phyloP scores from a whole-genome alignment of 345 rosid species.

The Laguncularia racemosa region DNA sequence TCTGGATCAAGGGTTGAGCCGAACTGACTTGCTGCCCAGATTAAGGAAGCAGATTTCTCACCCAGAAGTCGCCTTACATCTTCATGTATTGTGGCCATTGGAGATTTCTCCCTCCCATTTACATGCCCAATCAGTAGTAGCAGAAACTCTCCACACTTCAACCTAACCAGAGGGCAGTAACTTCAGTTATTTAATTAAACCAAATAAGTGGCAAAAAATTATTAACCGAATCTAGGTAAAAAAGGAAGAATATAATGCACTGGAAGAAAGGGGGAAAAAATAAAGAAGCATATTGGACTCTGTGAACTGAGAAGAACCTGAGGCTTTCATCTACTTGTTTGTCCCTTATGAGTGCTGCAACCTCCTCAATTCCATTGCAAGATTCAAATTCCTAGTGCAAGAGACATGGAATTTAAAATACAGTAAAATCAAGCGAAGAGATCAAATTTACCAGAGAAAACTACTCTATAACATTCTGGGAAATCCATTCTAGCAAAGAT shows the following conservation, averaged over 20 bases:
- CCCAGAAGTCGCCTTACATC: conserved; percentile 83
- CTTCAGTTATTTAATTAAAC: neutral
- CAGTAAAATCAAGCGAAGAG: too few species aligned
- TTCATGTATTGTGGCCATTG: conserved; percentile 78
- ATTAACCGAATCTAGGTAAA: neutral
- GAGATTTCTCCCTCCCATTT: conserved; percentile 69
- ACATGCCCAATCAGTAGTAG: conserved; percentile 82
- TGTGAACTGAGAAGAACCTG: conserved; percentile 33
- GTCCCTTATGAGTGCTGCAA: conserved; percentile 75
- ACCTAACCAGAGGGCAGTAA: conserved; percentile 26
- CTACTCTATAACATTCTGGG: neutral
- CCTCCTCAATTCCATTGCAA: conserved; percentile 87
- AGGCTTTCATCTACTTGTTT: conserved; percentile 93
- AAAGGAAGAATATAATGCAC: neutral
- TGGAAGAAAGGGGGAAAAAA: neutral
- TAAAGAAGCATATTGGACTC: neutral
- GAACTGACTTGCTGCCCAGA: conserved; percentile 98
- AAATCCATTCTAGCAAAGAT: too few species aligned
- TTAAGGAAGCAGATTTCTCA: conserved; percentile 85
- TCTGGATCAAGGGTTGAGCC: conserved; percentile 84
- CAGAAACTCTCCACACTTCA: conserved; percentile 96
- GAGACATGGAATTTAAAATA: conserved; percentile 3
- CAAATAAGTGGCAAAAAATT: neutral
- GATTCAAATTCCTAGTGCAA: conserved; percentile 70
- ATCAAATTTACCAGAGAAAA: too few species aligned